These are phyloP conservation scores for Pulveroboletus ravenelii DNA, from an alignment of 768 basidiomycete species.

Conservation along the genomic window DNA sequence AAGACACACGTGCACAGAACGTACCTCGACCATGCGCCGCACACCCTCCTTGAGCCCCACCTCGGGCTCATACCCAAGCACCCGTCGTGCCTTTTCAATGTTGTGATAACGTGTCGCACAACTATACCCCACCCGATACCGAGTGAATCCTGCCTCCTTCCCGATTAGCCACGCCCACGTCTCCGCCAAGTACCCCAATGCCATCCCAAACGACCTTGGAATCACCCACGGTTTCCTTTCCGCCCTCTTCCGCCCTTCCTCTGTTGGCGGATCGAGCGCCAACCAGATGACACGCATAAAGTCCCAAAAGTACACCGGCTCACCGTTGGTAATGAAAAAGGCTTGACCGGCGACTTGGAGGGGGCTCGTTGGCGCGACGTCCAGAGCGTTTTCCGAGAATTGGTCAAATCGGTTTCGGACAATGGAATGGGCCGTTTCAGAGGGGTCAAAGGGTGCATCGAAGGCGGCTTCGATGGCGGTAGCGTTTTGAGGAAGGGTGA, in stretches of 20 bases:
- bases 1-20: conserved; percentile 18
- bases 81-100: conserved; percentile 86
- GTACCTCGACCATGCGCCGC: conserved; percentile 67
- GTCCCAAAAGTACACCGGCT: conserved; percentile 97
- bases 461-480: conserved; percentile 55
- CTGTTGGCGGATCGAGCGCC: conserved; percentile 48
- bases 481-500: conserved; percentile 56
- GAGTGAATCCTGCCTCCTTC: conserved; percentile 80
- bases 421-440: conserved; percentile 45
- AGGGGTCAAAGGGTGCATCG: conserved; percentile 38
- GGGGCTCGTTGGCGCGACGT: conserved; percentile 47
- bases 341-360: conserved; percentile 86
- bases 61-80: conserved; percentile 91
- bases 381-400: conserved; percentile 56
- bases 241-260: conserved; percentile 40
- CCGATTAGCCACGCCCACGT: conserved; percentile 68
- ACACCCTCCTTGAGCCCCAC: conserved; percentile 88
- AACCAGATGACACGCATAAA: conserved; percentile 79
- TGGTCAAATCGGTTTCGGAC: conserved; percentile 80
- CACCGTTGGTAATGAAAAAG: conserved; percentile 97
- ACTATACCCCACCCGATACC: conserved; percentile 75
- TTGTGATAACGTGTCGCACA: conserved; percentile 85
- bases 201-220: conserved; percentile 60
- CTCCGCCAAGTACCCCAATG: conserved; percentile 70
- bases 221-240: conserved; percentile 43